Conservation (phyloP, 495 filamentous ascomycete species). For the Trichoderma asperelloides region DNA sequence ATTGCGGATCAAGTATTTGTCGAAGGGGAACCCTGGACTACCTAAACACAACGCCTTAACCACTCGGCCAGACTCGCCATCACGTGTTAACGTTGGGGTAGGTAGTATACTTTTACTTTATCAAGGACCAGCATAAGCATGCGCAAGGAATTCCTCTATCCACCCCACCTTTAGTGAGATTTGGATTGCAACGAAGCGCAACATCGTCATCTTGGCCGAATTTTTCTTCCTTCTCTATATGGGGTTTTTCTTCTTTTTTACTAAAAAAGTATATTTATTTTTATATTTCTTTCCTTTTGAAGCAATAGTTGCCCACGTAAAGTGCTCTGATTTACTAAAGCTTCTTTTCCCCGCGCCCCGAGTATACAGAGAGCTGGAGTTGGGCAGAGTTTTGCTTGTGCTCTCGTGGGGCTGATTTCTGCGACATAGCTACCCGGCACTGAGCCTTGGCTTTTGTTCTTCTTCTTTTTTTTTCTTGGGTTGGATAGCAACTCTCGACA, state of each 20-base stretch:
- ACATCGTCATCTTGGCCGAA: background rate
- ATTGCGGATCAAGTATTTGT: slow-evolving; percentile 21
- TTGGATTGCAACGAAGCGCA: background rate
- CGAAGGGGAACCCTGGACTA: slow-evolving; percentile 13
- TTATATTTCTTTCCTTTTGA: background rate
- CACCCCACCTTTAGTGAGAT: background rate
- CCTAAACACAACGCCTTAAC: slow-evolving; percentile 47
- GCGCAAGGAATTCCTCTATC: background rate
- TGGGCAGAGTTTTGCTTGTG: background rate
- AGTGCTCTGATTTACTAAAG: background rate
- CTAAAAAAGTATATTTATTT: background rate
- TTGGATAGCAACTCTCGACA: background rate
- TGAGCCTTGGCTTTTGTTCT: background rate
- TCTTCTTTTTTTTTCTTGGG: background rate
- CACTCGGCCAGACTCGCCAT: slow-evolving; percentile 38
- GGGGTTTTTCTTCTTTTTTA: background rate
- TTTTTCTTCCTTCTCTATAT: background rate
- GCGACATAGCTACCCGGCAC: background rate
- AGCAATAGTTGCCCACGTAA: background rate
- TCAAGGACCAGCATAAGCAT: background rate
- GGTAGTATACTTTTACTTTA: background rate
- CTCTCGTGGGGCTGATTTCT: background rate
- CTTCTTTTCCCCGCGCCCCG: background rate
- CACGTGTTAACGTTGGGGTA: background rate
- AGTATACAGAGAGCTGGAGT: background rate